Conservation (phyloP, 176 grass and related monocot species). For the Juncus inflexus region DNA sequence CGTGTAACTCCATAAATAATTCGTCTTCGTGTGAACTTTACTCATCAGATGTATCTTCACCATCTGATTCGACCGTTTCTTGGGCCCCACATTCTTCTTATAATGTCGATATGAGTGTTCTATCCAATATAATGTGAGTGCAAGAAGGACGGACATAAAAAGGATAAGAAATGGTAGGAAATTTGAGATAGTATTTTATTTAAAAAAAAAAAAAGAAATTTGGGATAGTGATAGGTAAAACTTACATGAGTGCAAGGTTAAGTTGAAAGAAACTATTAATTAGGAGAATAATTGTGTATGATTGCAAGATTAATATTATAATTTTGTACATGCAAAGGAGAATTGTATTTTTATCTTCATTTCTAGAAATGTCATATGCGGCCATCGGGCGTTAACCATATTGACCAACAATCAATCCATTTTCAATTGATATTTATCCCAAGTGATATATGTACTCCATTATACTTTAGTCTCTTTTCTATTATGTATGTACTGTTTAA, state of each 20-base stretch:
- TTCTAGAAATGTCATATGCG: too few relatives aligned
- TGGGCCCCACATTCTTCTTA: slow-evolving; percentile 44
- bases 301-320: slow-evolving; percentile 22
- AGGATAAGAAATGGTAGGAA: too few relatives aligned
- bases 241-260: not conserved
- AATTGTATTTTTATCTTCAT: not conserved
- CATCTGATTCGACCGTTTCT: slow-evolving; percentile 39
- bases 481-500: too few relatives aligned
- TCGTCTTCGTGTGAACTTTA: slow-evolving; percentile 26
- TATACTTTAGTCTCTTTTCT: too few relatives aligned
- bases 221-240: slow-evolving; percentile 10
- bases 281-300: not conserved
- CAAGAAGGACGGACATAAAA: not conserved
- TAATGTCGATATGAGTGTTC: slow-evolving; percentile 53
- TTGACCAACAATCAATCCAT: too few relatives aligned
- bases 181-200: too few relatives aligned
- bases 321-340: slow-evolving; percentile 17
- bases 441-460: too few relatives aligned
- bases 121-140: slow-evolving; percentile 56
- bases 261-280: too few relatives aligned
- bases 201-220: not conserved
- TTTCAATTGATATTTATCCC: too few relatives aligned
- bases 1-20: slow-evolving; percentile 9
- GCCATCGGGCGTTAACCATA: too few relatives aligned
- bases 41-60: slow-evolving; percentile 25